Percentiles rank a stretch among this genome's conserved stretches.
Conservation (phyloP, 2,329 filamentous ascomycete species). For the Fusarium begoniae region DNA sequence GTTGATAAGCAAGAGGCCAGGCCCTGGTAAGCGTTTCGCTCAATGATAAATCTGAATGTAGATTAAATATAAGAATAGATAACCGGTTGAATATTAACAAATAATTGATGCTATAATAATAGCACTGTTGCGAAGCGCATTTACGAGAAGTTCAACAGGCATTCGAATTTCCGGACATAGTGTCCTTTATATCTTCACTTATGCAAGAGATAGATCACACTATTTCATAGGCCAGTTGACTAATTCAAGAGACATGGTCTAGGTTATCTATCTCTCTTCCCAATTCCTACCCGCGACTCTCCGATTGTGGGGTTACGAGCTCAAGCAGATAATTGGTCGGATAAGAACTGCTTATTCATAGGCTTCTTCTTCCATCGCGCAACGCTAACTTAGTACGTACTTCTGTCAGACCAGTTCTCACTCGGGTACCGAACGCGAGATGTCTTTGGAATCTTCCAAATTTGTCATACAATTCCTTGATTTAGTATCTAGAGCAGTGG, state of each 20-base stretch:
- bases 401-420: neutral
- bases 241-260: neutral
- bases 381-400: neutral
- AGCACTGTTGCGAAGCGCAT: too few species aligned
- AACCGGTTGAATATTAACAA: too few species aligned
- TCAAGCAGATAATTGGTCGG: neutral
- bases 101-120: too few species aligned
- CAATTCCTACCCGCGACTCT: neutral
- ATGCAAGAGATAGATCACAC: fast-evolving
- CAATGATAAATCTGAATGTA: too few species aligned
- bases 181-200: neutral
- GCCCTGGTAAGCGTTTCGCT: too few species aligned
- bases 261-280: neutral
- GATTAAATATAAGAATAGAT: too few species aligned
- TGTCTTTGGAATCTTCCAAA: neutral
- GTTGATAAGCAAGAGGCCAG: too few species aligned
- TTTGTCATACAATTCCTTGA: neutral
- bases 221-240: too few species aligned
- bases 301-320: neutral
- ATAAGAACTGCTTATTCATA: neutral
- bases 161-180: fast-evolving
- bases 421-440: neutral
- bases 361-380: neutral
- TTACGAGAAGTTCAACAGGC: too few species aligned
- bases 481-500: fast-evolving